A percentile compares a stretch with the other conserved stretches of the same genome.
phyloP scores from a whole-genome alignment of 1,139 yeast genomes.

The Candida smagusa region DNA sequence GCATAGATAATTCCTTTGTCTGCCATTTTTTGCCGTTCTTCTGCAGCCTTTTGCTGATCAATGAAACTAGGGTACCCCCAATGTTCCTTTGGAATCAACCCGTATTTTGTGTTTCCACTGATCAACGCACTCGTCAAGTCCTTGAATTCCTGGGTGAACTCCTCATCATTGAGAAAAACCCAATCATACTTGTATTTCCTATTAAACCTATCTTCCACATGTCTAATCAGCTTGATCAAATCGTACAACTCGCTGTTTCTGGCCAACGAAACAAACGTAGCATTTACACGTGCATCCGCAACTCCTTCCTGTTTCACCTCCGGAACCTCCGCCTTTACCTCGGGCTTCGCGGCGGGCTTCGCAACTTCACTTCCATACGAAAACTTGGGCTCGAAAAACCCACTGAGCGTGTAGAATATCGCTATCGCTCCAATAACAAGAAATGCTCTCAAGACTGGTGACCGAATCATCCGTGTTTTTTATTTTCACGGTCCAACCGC shows the following conservation, averaged over 20 bases:
- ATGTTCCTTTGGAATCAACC: conserved; percentile 57
- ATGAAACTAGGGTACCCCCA: conserved; percentile 77
- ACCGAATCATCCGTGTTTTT: neutral
- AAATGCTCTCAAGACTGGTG: conserved; percentile 16
- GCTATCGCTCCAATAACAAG: conserved; percentile 18
- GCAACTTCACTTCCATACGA: no score
- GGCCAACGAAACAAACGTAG: conserved; percentile 59
- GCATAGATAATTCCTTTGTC: conserved; percentile 57
- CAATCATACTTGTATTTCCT: conserved; percentile 67
- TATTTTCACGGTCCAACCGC: no score
- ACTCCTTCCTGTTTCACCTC: neutral
- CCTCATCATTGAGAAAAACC: conserved; percentile 73
- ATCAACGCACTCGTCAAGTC: conserved; percentile 44
- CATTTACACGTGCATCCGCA: conserved; percentile 37
- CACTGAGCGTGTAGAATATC: conserved; percentile 17
- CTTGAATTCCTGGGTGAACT: conserved; percentile 56
- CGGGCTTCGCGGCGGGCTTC: conserved; percentile 1
- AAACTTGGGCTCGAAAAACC: conserved; percentile 16
- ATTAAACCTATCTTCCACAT: conserved; percentile 73
- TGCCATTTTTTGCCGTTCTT: conserved; percentile 46
- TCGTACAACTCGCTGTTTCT: conserved; percentile 63
- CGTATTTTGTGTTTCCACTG: conserved; percentile 63
- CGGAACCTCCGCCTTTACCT: conserved; percentile 1
- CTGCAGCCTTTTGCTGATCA: conserved; percentile 54
- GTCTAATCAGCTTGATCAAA: conserved; percentile 63